These are phyloP conservation scores for Eutrema yunnanense DNA, from an alignment of 345 rosid species.

Conservation along the genomic window DNA sequence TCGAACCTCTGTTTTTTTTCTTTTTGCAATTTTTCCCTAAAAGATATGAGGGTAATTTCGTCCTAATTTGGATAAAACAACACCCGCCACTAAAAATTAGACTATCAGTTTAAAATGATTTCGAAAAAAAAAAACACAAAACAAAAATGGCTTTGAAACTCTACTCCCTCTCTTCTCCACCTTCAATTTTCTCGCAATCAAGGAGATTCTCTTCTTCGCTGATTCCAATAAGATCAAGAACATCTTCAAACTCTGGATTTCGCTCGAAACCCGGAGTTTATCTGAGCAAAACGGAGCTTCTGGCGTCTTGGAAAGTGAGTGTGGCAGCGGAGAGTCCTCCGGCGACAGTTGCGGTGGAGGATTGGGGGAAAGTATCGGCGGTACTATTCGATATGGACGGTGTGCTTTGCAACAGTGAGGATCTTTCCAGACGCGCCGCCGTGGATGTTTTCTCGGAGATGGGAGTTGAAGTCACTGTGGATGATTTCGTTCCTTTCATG, in stretches of 20 bases:
- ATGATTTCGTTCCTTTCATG: constrained; percentile 88
- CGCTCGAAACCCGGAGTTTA: background rate
- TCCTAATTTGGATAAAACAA: background rate
- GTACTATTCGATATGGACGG: constrained; percentile 96
- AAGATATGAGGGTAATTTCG: background rate
- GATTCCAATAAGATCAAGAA: background rate
- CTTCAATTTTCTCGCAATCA: constrained; percentile 19
- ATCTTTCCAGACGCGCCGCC: constrained; percentile 83
- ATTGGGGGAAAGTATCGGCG: constrained; percentile 85
- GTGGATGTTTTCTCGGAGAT: constrained; percentile 84
- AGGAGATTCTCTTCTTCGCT: constrained; percentile 9
- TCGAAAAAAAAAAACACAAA: background rate
- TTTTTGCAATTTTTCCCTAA: too few relatives aligned
- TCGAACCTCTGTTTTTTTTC: too few relatives aligned
- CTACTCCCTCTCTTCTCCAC: constrained; percentile 11
- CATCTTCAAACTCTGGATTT: background rate
- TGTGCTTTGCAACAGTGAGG: constrained; percentile 78
- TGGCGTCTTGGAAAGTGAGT: background rate
- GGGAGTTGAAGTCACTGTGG: constrained; percentile 72
- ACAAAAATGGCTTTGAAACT: constrained; percentile 24
- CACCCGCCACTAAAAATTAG: constrained; percentile 26
- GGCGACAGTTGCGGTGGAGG: background rate
- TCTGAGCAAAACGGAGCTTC: background rate
- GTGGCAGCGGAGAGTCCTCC: constrained; percentile 30
- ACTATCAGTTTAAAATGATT: background rate